A percentile compares a stretch with the other conserved stretches of the same genome.
Conservation (phyloP, 2,329 filamentous ascomycete genomes). For the Hyphodiscus sp. region DNA sequence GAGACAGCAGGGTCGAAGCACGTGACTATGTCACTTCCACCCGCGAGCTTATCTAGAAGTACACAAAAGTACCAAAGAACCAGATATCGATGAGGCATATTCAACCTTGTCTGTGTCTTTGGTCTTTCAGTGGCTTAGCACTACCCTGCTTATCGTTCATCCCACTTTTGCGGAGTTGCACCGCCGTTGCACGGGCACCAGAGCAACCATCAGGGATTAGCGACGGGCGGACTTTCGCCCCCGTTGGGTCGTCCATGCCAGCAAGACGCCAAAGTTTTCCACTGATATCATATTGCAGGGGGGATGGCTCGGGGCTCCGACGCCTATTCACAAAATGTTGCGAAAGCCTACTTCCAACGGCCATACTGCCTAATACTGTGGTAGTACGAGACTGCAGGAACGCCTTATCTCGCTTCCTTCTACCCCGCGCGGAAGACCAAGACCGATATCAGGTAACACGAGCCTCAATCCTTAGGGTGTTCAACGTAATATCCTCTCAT, state of each 20-base stretch:
- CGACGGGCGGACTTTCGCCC: no score
- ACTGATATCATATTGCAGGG: no score
- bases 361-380: no score
- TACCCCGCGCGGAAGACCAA: slow-evolving; percentile 7
- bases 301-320: no score
- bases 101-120: background rate
- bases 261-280: no score
- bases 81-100: background rate
- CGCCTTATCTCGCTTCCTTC: background rate
- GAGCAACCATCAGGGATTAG: background rate
- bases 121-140: background rate
- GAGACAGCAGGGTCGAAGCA: no score
- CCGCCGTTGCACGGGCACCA: background rate
- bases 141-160: background rate
- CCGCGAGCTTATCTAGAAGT: background rate
- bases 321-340: no score
- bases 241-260: no score
- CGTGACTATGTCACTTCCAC: background rate
- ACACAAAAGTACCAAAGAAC: background rate
- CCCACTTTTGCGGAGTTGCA: background rate
- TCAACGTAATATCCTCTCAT: background rate
- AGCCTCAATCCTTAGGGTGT: no score
- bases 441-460: background rate
- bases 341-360: no score
- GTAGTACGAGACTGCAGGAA: no score